Evolutionary conservation across 75 land plant genomes (phyloP).

Genomic region (Picea glauca): DNA sequence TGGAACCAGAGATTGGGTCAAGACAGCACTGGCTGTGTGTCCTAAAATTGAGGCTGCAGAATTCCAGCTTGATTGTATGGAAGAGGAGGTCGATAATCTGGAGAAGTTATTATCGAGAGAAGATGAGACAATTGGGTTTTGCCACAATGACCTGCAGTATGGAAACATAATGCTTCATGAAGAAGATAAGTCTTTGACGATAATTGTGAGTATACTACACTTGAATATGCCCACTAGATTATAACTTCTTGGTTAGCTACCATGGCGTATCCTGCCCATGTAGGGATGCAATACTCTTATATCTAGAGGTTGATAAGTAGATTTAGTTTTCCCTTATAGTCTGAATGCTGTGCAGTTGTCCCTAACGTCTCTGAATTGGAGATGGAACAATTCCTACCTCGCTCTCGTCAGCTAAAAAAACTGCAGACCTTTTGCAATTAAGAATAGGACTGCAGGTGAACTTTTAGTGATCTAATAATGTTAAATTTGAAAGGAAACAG

Average conservation of each 20-base stretch:
- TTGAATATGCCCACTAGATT: background rate
- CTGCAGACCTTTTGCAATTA: slow-evolving; percentile 10
- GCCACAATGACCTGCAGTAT: slow-evolving; percentile 55
- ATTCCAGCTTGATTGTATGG: slow-evolving; percentile 40
- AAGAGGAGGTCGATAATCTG: slow-evolving; percentile 45
- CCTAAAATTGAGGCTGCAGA: slow-evolving; percentile 14
- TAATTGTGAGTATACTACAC: slow-evolving; percentile 42
- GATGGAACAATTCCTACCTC: slow-evolving; percentile 6
- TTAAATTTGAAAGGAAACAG: slow-evolving; percentile 12
- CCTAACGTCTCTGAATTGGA: slow-evolving; percentile 8
- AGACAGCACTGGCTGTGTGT: slow-evolving; percentile 21
- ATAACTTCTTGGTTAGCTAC: background rate
- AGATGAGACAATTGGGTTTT: slow-evolving; percentile 33
- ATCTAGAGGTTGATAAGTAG: background rate
- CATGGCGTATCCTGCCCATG: background rate
- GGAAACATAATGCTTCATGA: slow-evolving; percentile 48
- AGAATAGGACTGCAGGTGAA: slow-evolving; percentile 11
- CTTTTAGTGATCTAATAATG: background rate
- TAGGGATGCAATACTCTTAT: background rate
- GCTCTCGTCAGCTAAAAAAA: slow-evolving; percentile 2
- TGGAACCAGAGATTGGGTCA: slow-evolving; percentile 29
- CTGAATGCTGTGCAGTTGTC: slow-evolving; percentile 9
- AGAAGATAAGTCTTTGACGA: slow-evolving; percentile 37
- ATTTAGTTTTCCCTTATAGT: slow-evolving; percentile 13
- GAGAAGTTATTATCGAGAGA: slow-evolving; percentile 18